Evolutionary conservation across 768 basidiomycete species (phyloP), one percentile per base, ranked within the genome.

Genomic region (Boletus tylopilopsis): DNA sequence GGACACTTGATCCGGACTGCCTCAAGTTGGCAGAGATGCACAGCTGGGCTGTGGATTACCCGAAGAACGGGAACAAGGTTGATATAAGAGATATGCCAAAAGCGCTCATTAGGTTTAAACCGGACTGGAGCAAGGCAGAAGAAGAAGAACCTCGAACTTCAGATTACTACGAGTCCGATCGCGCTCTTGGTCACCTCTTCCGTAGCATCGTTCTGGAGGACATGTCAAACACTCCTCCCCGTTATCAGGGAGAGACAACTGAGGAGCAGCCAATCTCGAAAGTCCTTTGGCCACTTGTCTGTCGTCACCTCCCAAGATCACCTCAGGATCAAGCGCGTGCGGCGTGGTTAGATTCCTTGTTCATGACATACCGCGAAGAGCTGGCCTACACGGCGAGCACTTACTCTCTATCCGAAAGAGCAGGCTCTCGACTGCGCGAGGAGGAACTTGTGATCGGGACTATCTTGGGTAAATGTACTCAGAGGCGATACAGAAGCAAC

Each of bases 61-160:
- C 86, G 0, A 91, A 90, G 68, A 82, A 84, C 54, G 89, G 87
- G 9, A 77, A 78, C 32, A 77, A 80, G 2, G 84, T 88, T 22
- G 69, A 82, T 42, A 69, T 85, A 24, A 68, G 71, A 21, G 59
- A 67, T 4, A 63, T 87, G 25, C 87, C 89, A 4, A 64, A 68
- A 11, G 62, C 71, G 0, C 69, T 87, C 15, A 86, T 88, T 38
- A 73, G 74, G 16, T 80, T 76, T 63, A 90, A 85, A 58, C 89
- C 89, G 1, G 89, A 91, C 62, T 91, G 89, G 89, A 80, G 87
- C 50, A 76, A 75, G 19, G 76, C 77, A 15, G 83, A 85, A 56
- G 74, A 80, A 16, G 70, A 75, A 40, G 64, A 69, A 6, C 79
- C 79, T 19, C 75, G 78, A 7, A 58, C 76, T 18, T 77, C 76